Evolutionary conservation across 306 rosid genomes (phyloP), one percentile per base, ranked within the genome.

Genomic region (Styphnolobium japonicum): DNA sequence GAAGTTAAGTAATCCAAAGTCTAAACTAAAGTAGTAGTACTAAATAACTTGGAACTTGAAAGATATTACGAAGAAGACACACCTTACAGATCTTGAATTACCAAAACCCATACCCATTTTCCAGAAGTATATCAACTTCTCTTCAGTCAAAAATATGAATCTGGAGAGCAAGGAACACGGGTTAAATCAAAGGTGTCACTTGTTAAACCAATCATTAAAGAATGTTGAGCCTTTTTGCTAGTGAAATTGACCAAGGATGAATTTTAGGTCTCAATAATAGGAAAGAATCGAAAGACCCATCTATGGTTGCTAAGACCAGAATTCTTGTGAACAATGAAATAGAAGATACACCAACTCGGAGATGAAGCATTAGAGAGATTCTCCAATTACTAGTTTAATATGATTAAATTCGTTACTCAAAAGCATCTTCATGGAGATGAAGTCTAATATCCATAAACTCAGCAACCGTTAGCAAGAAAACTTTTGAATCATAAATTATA

Each of bases 11-110:
- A 21, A 21, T 46, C 37, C 21, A 55, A 45, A 21, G 64, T 2
- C 31, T 27, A 27, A 46, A n/a, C n/a, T n/a, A n/a, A n/a, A 14
- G 37, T 2, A 56, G 6, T n/a, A n/a, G 22, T 23, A 48, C 18
- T 14, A 61, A 49, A 16, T 12, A 79, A 18, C 29, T 64, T 16
- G 52, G 15, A 80, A 43, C 25, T 51, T n/a, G 12, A 42, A 37
- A 71, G 61, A 56, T 60, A 25, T 46, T 8, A 31, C 7, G 9
- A 43, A 72, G 80, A 65, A 70, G 53, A 83, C 75, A 40, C 43
- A 90, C 97, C 97, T 90, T 40, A 77, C 81, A 67, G 94, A 89
- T 87, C 91, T 89, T 77, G 91, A 83, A 65, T 86, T 86, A 69
- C 75, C 86, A 79, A 84, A 89, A 39, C 82, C 97, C 98, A 94